Evolutionary conservation across 495 filamentous ascomycete genomes (phyloP).

Genomic region (Penicillium canariense): DNA sequence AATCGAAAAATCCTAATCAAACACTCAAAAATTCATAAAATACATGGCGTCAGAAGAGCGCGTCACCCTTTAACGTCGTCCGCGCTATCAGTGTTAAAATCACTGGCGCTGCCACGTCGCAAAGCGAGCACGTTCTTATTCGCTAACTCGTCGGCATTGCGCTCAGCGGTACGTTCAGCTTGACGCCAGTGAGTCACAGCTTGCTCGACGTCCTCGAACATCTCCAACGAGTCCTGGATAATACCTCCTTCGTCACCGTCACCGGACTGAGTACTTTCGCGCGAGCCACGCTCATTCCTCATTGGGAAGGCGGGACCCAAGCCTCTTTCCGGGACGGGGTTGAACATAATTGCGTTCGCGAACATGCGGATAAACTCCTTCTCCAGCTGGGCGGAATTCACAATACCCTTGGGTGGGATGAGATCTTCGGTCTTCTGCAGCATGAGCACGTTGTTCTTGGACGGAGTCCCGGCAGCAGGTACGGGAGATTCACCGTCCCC

Average conservation of each 20-base stretch:
- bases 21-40: constrained; percentile 23
- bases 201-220: constrained; percentile 76
- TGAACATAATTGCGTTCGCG: constrained; percentile 97
- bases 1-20: constrained; percentile 13
- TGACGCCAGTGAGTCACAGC: constrained; percentile 57
- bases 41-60: constrained; percentile 11
- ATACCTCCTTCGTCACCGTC: constrained; percentile 72
- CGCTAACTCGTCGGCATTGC: constrained; percentile 41
- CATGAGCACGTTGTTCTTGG: constrained; percentile 42
- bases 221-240: constrained; percentile 76
- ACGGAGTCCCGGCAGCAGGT: constrained; percentile 32
- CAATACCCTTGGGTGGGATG: constrained; percentile 82
- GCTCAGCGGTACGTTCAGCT: constrained; percentile 56
- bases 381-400: constrained; percentile 92
- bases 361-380: constrained; percentile 98
- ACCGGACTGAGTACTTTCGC: constrained; percentile 45
- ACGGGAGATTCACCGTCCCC: constrained; percentile 46
- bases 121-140: constrained; percentile 44
- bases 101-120: constrained; percentile 42
- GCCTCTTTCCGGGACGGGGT: constrained; percentile 68
- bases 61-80: constrained; percentile 41
- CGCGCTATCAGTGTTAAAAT: constrained; percentile 41
- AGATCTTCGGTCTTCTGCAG: constrained; percentile 70
- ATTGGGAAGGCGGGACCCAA: constrained; percentile 61
- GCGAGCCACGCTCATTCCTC: constrained; percentile 36